phyloP scores from a whole-genome alignment of 202 grass and related monocot genomes.

The Elaeis oleifera region DNA sequence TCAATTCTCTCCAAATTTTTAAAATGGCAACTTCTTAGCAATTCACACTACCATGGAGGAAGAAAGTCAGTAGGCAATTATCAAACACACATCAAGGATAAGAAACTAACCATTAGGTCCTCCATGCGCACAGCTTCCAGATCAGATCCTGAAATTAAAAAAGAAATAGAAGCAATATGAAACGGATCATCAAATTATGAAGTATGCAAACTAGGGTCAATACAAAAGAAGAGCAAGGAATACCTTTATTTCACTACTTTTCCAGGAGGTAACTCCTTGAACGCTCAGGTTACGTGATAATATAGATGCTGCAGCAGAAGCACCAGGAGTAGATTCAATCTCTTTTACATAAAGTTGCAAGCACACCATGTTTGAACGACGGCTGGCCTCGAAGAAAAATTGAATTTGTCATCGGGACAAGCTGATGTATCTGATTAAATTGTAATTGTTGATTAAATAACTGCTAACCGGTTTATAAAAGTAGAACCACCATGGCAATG shows the following conservation, averaged over 20 bases:
- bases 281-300: conserved; percentile 63
- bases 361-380: conserved; percentile 82
- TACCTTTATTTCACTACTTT: conserved; percentile 74
- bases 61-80: too few relatives aligned
- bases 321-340: conserved; percentile 63
- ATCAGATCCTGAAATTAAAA: conserved; percentile 57
- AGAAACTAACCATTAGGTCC: conserved; percentile 85
- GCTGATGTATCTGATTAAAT: conserved; percentile 66
- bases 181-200: not conserved
- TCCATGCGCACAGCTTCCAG: conserved; percentile 92
- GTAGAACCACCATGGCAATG: not conserved
- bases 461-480: not conserved
- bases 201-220: not conserved
- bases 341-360: conserved; percentile 89
- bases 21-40: too few relatives aligned
- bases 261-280: conserved; percentile 48
- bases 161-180: not conserved
- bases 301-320: conserved; percentile 73
- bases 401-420: conserved; percentile 54
- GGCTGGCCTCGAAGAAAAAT: conserved; percentile 75
- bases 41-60: too few relatives aligned
- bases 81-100: too few relatives aligned
- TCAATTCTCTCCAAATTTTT: too few relatives aligned
- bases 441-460: conserved; percentile 23
- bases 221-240: conserved; percentile 31